Base-by-base conservation (phyloP, 2,329 filamentous ascomycete genomes). In the Penicillium rolfsii region DNA sequence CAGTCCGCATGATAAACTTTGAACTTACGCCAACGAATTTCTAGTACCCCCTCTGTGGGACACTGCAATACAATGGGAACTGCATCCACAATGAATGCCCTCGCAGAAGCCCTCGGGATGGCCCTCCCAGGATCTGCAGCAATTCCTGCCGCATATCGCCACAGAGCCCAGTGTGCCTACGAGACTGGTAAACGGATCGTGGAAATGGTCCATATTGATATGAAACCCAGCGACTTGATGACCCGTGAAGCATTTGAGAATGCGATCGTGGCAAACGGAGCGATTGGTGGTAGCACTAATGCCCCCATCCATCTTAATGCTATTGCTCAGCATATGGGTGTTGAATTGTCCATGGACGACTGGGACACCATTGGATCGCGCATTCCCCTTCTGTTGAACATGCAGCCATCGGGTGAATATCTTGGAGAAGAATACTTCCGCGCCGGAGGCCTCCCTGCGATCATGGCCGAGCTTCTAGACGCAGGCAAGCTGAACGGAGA, bases 231-330 rank as follows among this genome's bases (percentile, higher is more conserved):
- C 63, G 83, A 85, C 60, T 82, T 85, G 66, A 79, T 85, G 79
- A 85, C 83, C 0, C 76, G 82, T 3, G 71, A 81, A 58, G 82
- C 84, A 0, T 85, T 86, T 59, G 83, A 85, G 71, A 86, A 85
- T 61, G 83, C 82, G 6, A 83, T 86, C 30, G 80, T 81, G 5
- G 79, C 78, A 45, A 85, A 84, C 62, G 83, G 82, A 1, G 83
- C 83, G 22, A 84, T 85, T 56, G 84, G 84, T 28, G 84, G 84
- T 14, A 84, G 81, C 63, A 85, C 83, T 4, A 86, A 86, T 62
- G 83, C 83, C 0, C 83, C 83, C 0, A 84, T 86, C 52, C 84
- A 85, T 67, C 72, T 85, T 52, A 82, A 80, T 41, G 84, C 83
- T 9, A 79, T 85, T 24, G 83, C 84, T 2, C 82, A 81, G 61